phyloP scores from a whole-genome alignment of 1,139 yeast species.

The Hemisphaericaspora lyxosophila region DNA sequence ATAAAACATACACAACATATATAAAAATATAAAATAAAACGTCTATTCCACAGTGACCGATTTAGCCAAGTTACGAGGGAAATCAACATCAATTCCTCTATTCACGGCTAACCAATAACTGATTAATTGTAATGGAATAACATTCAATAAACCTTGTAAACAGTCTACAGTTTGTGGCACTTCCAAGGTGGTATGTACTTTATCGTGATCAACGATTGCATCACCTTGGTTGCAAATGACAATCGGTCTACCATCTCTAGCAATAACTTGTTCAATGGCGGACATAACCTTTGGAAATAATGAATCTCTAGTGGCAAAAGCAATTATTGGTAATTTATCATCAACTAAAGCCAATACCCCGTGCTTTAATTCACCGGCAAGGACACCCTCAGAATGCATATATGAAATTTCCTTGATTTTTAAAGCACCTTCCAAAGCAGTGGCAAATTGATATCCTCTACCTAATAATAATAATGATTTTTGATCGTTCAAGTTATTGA shows the following conservation, averaged over 20 bases:
- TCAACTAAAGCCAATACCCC: slow-evolving; percentile 98
- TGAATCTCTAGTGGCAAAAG: slow-evolving; percentile 96
- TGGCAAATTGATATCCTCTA: slow-evolving; percentile 96
- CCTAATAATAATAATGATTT: slow-evolving; percentile 89
- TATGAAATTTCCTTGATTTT: slow-evolving; percentile 98
- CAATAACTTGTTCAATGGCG: slow-evolving; percentile 94
- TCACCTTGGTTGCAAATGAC: slow-evolving; percentile 91
- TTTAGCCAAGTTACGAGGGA: slow-evolving; percentile 98
- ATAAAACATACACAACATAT: not conserved
- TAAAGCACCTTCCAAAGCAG: slow-evolving; percentile 97
- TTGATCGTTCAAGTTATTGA: slow-evolving; percentile 68
- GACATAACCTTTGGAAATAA: slow-evolving; percentile 95
- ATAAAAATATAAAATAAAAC: not conserved
- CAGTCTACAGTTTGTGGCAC: slow-evolving; percentile 97
- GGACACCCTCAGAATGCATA: slow-evolving; percentile 98
- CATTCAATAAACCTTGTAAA: slow-evolving; percentile 92
- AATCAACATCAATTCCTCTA: slow-evolving; percentile 95
- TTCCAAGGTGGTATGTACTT: slow-evolving; percentile 69
- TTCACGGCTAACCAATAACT: slow-evolving; percentile 96
- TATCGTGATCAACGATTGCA: slow-evolving; percentile 50
- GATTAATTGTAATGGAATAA: slow-evolving; percentile 92
- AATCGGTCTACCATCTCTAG: slow-evolving; percentile 96
- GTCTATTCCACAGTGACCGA: slow-evolving; percentile 88
- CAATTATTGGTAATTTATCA: slow-evolving; percentile 88
- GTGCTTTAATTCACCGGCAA: slow-evolving; percentile 98